phyloP scores from a whole-genome alignment of 106 monocot genomes.

The Allium fistulosum region DNA sequence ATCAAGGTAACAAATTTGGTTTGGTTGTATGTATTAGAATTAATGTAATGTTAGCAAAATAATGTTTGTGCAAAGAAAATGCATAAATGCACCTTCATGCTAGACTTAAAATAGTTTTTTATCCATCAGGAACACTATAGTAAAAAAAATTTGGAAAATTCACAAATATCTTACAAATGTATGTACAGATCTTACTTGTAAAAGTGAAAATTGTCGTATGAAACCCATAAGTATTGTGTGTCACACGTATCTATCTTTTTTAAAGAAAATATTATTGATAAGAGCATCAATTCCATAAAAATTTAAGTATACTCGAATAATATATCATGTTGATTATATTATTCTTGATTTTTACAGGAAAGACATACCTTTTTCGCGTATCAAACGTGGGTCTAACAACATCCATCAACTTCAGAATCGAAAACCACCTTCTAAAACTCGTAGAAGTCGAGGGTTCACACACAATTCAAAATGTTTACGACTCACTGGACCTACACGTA shows the following conservation, averaged over 20 bases:
- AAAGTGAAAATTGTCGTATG: too few species aligned
- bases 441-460: slow-evolving; percentile 86
- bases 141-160: too few species aligned
- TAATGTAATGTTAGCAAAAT: not conserved
- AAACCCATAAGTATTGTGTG: too few species aligned
- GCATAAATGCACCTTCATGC: too few species aligned
- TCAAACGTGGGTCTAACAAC: slow-evolving; percentile 80
- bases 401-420: slow-evolving; percentile 78
- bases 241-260: not conserved
- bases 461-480: slow-evolving; percentile 58
- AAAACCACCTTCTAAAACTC: slow-evolving; percentile 57
- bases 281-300: too few species aligned
- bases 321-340: not conserved
- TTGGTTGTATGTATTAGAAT: not conserved
- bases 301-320: not conserved
- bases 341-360: slow-evolving; percentile 33
- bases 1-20: slow-evolving; percentile 43
- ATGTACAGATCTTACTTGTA: too few species aligned
- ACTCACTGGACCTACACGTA: slow-evolving; percentile 75
- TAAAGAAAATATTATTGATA: not conserved
- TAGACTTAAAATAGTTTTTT: too few species aligned
- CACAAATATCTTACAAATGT: too few species aligned
- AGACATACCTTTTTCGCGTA: slow-evolving; percentile 71
- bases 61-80: not conserved
- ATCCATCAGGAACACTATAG: too few species aligned